phyloP scores from a whole-genome alignment of 192 early-diverging fungal genomes.

The Backusella tuberculispora region DNA sequence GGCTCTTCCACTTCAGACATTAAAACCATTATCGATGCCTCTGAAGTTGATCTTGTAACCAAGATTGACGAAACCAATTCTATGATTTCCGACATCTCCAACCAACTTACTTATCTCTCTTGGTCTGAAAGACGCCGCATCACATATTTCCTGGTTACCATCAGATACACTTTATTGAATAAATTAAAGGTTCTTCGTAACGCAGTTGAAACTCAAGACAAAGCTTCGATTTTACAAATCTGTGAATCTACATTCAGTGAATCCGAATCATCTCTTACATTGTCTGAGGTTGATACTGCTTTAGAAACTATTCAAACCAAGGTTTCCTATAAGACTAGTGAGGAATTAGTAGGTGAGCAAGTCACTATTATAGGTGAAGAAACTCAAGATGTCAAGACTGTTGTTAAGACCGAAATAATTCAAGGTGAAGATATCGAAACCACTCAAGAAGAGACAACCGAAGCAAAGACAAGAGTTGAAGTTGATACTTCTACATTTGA shows the following conservation, averaged over 20 bases:
- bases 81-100: background rate
- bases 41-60: slow-evolving; percentile 9
- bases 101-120: background rate
- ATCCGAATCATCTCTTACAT: background rate
- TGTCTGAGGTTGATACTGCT: background rate
- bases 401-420: background rate
- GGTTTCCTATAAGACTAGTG: background rate
- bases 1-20: background rate
- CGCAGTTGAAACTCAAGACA: background rate
- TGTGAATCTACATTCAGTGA: background rate
- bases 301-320: background rate
- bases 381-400: background rate
- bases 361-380: background rate
- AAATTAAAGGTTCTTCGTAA: background rate
- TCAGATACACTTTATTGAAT: background rate
- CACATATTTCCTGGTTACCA: background rate
- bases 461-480: background rate
- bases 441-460: background rate
- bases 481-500: background rate
- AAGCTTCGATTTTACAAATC: background rate
- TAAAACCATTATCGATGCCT: slow-evolving; percentile 3
- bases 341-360: background rate
- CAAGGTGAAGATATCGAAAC: background rate
- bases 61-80: slow-evolving; percentile 16
- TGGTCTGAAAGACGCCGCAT: slow-evolving; percentile 10